Evolutionary conservation across 2,329 filamentous ascomycete genomes (phyloP).

Genomic region (Clarireedia homoeocarpa): DNA sequence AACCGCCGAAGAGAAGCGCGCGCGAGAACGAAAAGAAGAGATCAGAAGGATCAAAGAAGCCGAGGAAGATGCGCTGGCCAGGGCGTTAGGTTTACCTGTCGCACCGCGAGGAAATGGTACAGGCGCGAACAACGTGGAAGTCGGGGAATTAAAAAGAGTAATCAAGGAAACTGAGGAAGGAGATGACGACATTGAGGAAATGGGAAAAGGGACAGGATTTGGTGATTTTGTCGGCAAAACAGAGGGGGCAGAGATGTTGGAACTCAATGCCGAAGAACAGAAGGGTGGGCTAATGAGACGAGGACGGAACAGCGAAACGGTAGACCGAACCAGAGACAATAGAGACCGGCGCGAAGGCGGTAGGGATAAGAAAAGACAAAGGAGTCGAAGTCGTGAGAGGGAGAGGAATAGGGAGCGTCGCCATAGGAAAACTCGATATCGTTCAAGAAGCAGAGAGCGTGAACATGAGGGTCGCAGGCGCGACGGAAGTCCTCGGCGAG

Average conservation of each 20-base stretch:
- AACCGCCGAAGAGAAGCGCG: slow-evolving; percentile 50
- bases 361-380: slow-evolving; percentile 25
- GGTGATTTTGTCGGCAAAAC: slow-evolving; percentile 27
- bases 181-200: slow-evolving; percentile 29
- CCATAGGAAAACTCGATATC: slow-evolving; percentile 14
- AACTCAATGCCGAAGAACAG: slow-evolving; percentile 11
- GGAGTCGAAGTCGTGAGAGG: slow-evolving; percentile 26
- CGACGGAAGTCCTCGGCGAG: slow-evolving; percentile 21
- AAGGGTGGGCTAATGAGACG: slow-evolving; percentile 17
- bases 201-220: slow-evolving; percentile 25
- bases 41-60: slow-evolving; percentile 78
- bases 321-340: slow-evolving; percentile 25
- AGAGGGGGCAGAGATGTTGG: slow-evolving; percentile 12
- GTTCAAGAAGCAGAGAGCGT: slow-evolving; percentile 23
- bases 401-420: slow-evolving; percentile 11
- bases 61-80: slow-evolving; percentile 84
- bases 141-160: slow-evolving; percentile 49
- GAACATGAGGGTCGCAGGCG: slow-evolving; percentile 17
- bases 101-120: slow-evolving; percentile 45
- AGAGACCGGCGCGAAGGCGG: slow-evolving; percentile 18
- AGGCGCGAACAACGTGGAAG: slow-evolving; percentile 61
- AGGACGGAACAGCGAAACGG: slow-evolving; percentile 11
- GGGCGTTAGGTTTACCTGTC: slow-evolving; percentile 71
- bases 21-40: slow-evolving; percentile 64
- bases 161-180: slow-evolving; percentile 39